A percentile compares a stretch with the other conserved stretches of the same genome.
Evolutionary conservation across 2,329 filamentous ascomycete genomes (phyloP).

Genomic region (Chaetoscypha palmicola): DNA sequence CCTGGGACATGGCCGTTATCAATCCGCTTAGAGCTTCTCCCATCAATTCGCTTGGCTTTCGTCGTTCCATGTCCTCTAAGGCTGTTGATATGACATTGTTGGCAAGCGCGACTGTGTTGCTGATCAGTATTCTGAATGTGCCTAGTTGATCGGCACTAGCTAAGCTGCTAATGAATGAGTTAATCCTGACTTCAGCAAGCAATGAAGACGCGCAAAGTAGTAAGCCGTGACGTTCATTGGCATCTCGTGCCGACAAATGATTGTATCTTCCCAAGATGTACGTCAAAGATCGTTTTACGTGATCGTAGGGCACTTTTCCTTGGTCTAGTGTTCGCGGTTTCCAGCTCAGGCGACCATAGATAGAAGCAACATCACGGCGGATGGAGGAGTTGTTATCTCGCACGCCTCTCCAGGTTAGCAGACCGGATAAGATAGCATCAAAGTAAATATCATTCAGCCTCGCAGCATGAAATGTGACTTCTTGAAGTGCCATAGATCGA

Average conservation of each 20-base stretch:
- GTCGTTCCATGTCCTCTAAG: neutral
- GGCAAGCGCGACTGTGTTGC: no score
- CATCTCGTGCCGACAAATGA: constrained; percentile 39
- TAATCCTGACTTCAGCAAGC: no score
- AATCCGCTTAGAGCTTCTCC: constrained; percentile 55
- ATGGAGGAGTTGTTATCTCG: constrained; percentile 69
- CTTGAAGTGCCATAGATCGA: constrained; percentile 71
- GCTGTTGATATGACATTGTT: no score
- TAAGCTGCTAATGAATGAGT: no score
- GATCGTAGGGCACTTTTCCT: no score
- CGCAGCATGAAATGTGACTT: constrained; percentile 65
- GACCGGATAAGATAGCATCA: constrained; percentile 60
- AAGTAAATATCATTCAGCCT: constrained; percentile 57
- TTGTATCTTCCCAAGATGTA: neutral
- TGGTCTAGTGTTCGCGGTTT: constrained; percentile 1
- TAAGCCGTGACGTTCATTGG: constrained; percentile 64
- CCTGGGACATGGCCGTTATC: constrained; percentile 46
- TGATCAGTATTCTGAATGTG: no score
- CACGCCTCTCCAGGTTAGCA: constrained; percentile 84
- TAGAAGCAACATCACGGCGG: constrained; percentile 62
- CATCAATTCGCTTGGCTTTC: constrained; percentile 31
- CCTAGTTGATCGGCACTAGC: no score
- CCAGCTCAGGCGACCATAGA: constrained; percentile 55
- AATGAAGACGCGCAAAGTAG: constrained; percentile 54
- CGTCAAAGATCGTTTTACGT: neutral